Base-by-base conservation (phyloP, 164 flowering plant species). In the Vitis labrusca region DNA sequence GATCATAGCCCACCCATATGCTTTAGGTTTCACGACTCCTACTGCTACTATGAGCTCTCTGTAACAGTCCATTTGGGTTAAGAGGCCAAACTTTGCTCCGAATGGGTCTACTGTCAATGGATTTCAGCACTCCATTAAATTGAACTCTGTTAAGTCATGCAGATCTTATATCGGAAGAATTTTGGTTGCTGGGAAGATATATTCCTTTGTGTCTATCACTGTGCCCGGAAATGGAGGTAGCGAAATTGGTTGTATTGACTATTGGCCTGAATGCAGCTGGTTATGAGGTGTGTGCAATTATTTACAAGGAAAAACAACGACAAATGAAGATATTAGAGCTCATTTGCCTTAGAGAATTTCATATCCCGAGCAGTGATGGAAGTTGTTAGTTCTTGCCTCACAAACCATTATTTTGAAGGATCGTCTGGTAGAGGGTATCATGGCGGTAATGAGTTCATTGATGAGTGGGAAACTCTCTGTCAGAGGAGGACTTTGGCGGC, bases 321-420 rank as follows among this genome's bases (percentile, higher is more conserved):
- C 97, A 94, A 72, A 86, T 88, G 65, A 90, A 74, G 71, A 88
- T 94, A 63, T 81, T 94, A 51, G 97, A 90, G 74, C 97, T 92
- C 61, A 94, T 17, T 92, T 84, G 99, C 99, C 16, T 94, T 97
- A 1, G 99, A 94, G 78, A 94, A 94, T 71, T 94, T 89, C 62
- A 94, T 97, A 58, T 94, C 92, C 58, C 86, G 88, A 94, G 19
- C 19, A 17, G 19, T 17, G 19, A 17, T 17, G 19, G 19, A 17
- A 17, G 19, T 17, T 17, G 19, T 91, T 76, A 97, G 99, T 30
- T 94, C 99, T 65, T 91, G 97, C 77, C 91, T 94, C 61, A 94
- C 97, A 55, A 92, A 92, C 82, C 92, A 92, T 70, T 94, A 94
- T 71, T 94, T 97, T 47, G 99, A 94, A 84, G 99, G 99, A 49